These are phyloP conservation scores for Epichloe sibirici DNA, from an alignment of 2,329 filamentous ascomycete genomes.

Conservation along the genomic window DNA sequence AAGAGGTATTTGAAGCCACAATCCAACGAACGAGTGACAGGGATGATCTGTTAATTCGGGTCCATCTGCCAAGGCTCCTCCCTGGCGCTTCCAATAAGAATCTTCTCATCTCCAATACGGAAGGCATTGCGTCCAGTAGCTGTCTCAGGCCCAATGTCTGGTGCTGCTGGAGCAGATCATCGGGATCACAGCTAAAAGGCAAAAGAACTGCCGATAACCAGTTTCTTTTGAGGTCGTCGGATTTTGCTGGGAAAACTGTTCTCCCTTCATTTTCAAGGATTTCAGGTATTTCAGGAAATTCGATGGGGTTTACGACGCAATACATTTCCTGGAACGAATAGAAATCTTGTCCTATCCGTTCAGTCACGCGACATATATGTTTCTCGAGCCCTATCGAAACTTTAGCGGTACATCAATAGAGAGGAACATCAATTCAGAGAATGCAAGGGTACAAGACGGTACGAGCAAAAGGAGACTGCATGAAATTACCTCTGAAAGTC, in stretches of 20 bases:
- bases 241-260: neutral
- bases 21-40: conserved; percentile 72
- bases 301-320: neutral
- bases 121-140: conserved; percentile 46
- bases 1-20: conserved; percentile 78
- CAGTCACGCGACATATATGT: neutral
- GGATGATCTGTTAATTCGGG: conserved; percentile 51
- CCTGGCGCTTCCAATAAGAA: conserved; percentile 31
- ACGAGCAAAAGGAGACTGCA: neutral
- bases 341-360: neutral
- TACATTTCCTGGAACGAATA: neutral
- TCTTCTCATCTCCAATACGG: conserved; percentile 43
- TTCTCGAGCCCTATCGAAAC: neutral
- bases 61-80: conserved; percentile 29
- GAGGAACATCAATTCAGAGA: neutral
- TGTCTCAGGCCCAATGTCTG: conserved; percentile 24
- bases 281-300: too few species aligned
- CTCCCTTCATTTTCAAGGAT: neutral
- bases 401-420: neutral
- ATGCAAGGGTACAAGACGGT: neutral
- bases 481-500: neutral
- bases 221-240: neutral
- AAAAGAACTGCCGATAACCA: conserved; percentile 14
- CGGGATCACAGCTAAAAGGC: conserved; percentile 14
- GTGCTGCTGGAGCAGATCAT: conserved; percentile 7